These are phyloP conservation scores for Penicillium longicatenatum DNA, from an alignment of 495 filamentous ascomycete species.

Conservation along the genomic window DNA sequence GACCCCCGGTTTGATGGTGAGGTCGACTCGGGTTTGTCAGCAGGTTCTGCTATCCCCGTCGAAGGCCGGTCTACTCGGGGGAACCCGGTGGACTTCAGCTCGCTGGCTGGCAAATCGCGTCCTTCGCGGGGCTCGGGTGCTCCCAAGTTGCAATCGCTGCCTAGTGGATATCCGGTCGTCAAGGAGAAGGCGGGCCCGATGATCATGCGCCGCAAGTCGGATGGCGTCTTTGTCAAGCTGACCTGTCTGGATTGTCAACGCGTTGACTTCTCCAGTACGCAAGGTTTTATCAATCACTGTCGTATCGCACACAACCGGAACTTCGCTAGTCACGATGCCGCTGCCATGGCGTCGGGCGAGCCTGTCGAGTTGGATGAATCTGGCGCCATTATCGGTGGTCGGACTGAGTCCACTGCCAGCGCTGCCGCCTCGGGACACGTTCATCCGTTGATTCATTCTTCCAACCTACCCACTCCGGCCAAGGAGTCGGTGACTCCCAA, in stretches of 20 bases:
- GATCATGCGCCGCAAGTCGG: slow-evolving; percentile 60
- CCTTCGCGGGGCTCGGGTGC: slow-evolving; percentile 58
- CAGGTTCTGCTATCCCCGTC: slow-evolving; percentile 34
- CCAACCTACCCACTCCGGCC: slow-evolving; percentile 47
- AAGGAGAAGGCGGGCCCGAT: slow-evolving; percentile 68
- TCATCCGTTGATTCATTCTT: slow-evolving; percentile 67
- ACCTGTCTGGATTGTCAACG: slow-evolving; percentile 86
- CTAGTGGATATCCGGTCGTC: slow-evolving; percentile 66
- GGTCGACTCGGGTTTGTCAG: slow-evolving; percentile 36
- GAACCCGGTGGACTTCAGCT: slow-evolving; percentile 60
- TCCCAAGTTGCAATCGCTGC: slow-evolving; percentile 69
- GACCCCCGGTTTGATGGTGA: slow-evolving; percentile 82
- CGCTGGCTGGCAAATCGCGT: slow-evolving; percentile 60
- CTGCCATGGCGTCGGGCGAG: slow-evolving; percentile 84
- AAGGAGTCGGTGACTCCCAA: slow-evolving; percentile 41
- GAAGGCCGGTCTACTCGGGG: slow-evolving; percentile 75
- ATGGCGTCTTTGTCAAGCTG: slow-evolving; percentile 70
- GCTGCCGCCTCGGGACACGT: slow-evolving; percentile 56
- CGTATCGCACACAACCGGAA: slow-evolving; percentile 90
- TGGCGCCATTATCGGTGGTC: slow-evolving; percentile 56
- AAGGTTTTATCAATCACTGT: slow-evolving; percentile 98
- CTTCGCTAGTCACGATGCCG: slow-evolving; percentile 92
- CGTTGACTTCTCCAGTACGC: slow-evolving; percentile 89
- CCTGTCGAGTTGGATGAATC: slow-evolving; percentile 70
- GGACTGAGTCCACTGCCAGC: slow-evolving; percentile 43